A percentile compares a stretch with the other conserved stretches of the same genome.
phyloP scores from a whole-genome alignment of 2,329 filamentous ascomycete species.

The Clathrospora elynae region DNA sequence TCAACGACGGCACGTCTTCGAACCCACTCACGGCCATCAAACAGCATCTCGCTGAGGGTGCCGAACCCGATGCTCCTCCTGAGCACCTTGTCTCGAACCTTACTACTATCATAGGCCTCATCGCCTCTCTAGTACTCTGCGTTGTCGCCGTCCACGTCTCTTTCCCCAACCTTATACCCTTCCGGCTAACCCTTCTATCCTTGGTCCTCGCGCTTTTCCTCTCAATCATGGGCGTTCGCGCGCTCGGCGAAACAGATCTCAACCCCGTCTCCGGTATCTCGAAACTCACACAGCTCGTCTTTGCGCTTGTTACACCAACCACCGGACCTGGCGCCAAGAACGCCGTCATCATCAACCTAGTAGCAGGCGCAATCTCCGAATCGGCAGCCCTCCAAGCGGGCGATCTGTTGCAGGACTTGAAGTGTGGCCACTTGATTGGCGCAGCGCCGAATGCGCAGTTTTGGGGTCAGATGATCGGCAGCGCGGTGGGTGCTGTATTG shows the following conservation, averaged over 20 bases:
- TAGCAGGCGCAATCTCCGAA: constrained; percentile 87
- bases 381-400: constrained; percentile 90
- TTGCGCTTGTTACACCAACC: constrained; percentile 81
- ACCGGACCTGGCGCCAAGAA: constrained; percentile 64
- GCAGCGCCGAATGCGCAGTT: constrained; percentile 95
- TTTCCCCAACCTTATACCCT: constrained; percentile 81
- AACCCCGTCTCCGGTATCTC: constrained; percentile 97
- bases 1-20: constrained; percentile 30
- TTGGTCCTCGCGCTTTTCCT: constrained; percentile 74
- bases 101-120: constrained; percentile 74
- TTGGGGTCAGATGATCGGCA: constrained; percentile 93
- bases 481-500: constrained; percentile 80
- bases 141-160: constrained; percentile 79
- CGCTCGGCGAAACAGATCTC: constrained; percentile 81
- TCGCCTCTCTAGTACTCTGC: constrained; percentile 78
- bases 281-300: constrained; percentile 94
- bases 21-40: constrained; percentile 41
- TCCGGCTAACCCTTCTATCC: constrained; percentile 82
- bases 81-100: constrained; percentile 78
- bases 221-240: constrained; percentile 68
- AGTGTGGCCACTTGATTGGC: constrained; percentile 90
- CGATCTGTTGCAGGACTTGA: constrained; percentile 95
- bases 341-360: constrained; percentile 90
- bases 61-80: constrained; percentile 76
- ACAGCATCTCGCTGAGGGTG: constrained; percentile 29